These are phyloP conservation scores for Recurvomyces mirabilis DNA, from an alignment of 495 filamentous ascomycete species.

Conservation along the genomic window DNA sequence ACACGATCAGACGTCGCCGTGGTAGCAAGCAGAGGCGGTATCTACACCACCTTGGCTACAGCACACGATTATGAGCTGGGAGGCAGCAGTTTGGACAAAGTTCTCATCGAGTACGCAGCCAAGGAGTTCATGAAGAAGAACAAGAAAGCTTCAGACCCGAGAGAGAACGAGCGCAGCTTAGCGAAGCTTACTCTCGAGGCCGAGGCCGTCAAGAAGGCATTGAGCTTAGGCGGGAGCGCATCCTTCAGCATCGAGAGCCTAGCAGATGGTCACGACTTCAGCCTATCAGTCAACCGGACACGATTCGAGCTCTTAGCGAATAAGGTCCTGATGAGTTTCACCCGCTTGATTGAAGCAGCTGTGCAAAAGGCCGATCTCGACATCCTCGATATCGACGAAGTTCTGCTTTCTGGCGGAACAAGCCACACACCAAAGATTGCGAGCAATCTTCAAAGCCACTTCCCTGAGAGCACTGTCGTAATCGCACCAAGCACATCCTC, in stretches of 20 bases:
- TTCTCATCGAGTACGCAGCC: conserved; percentile 88
- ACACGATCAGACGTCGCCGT: conserved; percentile 88
- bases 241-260: conserved; percentile 84
- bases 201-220: conserved; percentile 78
- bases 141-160: conserved; percentile 60
- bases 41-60: conserved; percentile 92
- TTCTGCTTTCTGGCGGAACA: conserved; percentile 85
- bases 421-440: conserved; percentile 93
- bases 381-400: conserved; percentile 84
- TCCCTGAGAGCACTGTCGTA: conserved; percentile 67
- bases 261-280: conserved; percentile 78
- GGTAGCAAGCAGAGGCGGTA: conserved; percentile 79
- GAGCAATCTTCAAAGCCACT: conserved; percentile 57
- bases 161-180: conserved; percentile 63
- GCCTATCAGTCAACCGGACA: conserved; percentile 79
- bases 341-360: conserved; percentile 66
- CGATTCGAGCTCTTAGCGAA: conserved; percentile 82
- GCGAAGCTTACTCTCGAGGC: conserved; percentile 89
- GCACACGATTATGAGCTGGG: conserved; percentile 88
- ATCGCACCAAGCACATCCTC: conserved; percentile 68
- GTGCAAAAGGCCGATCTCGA: conserved; percentile 90
- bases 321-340: conserved; percentile 79
- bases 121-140: conserved; percentile 97
- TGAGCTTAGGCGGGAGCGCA: conserved; percentile 77
- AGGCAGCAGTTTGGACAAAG: conserved; percentile 71